phyloP scores from a whole-genome alignment of 805 yeast genomes.

The Zygoascus ofunaensis region DNA sequence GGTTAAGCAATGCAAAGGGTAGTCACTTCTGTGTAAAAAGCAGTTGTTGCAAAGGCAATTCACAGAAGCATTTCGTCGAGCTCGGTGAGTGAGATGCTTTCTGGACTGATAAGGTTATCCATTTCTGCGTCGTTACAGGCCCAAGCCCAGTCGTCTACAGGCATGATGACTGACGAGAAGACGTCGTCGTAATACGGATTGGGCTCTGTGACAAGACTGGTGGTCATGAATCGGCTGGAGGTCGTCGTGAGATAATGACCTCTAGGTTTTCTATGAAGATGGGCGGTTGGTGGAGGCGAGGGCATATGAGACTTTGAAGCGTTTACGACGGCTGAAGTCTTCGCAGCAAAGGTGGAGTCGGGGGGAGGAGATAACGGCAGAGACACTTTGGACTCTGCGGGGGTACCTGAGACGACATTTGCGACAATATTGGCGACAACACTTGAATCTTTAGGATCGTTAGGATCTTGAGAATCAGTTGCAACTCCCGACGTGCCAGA shows the following conservation, averaged over 20 bases:
- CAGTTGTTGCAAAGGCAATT: too few relatives aligned
- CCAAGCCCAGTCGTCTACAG: slow-evolving; percentile 4
- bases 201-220: neutral
- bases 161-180: neutral
- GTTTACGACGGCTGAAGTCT: neutral
- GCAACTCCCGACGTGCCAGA: neutral
- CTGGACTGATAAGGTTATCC: neutral
- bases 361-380: neutral
- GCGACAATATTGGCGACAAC: neutral
- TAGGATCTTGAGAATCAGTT: neutral
- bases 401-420: neutral
- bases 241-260: neutral
- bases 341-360: neutral
- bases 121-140: slow-evolving; percentile 1
- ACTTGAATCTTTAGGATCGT: too few relatives aligned
- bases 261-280: neutral
- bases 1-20: neutral
- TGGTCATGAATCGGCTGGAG: neutral
- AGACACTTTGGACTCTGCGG: neutral
- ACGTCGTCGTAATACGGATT: neutral
- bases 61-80: slow-evolving; percentile 1
- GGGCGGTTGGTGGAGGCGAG: neutral
- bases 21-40: too few relatives aligned
- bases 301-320: neutral
- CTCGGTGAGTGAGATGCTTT: neutral